Evolutionary conservation across 805 yeast genomes (phyloP), one percentile per base, ranked within the genome.

Genomic region (Lipomyces yamanashiensis): DNA sequence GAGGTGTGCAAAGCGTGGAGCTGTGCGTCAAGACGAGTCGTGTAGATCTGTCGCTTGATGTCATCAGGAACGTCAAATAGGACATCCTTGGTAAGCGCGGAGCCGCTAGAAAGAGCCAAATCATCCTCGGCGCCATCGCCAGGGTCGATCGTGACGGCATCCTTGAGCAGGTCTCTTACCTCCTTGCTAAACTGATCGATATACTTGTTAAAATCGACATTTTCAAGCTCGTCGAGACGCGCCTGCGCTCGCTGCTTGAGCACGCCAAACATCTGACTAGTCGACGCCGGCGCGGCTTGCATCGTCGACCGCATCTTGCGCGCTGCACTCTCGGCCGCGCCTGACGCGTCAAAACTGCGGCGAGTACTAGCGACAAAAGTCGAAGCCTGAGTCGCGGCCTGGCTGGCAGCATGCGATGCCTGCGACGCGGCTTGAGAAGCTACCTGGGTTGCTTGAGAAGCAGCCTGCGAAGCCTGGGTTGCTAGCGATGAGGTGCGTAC

Each of bases 201-300:
- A 70, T 83, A 85, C n/a, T 78, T 78, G 0, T 87, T 83, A 0
- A 96, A 92, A 73, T 92, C 97, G 7, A 90, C 86, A 58, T 80
- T 79, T 69, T 89, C 96, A 52, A 92, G 79, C 7, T 84, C 82
- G 66, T 90, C 92, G 55, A 92, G 78, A 57, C 83, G 84, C 52
- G 80, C 81, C 69, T 88, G 90, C 7, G 92, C 86, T 66, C 79
- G 75, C 52, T 64, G 71, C 67, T 73, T 75, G 65, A 71, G 68
- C 44, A 71, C 72, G n/a, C 67, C 62, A 48, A 79, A 70, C 74
- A 71, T 71, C 34, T 71, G 67, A 54, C 62, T 68, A 60, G 55
- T 71, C 59, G 36, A 64, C 62, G 66, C 61, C 34, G 71, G 69
- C 28, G 69, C 59, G 7, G 52, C 43, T 48, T 21, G 33, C 34